Evolutionary conservation across 805 yeast species (phyloP).

Genomic region (Candida hispaniensis): DNA sequence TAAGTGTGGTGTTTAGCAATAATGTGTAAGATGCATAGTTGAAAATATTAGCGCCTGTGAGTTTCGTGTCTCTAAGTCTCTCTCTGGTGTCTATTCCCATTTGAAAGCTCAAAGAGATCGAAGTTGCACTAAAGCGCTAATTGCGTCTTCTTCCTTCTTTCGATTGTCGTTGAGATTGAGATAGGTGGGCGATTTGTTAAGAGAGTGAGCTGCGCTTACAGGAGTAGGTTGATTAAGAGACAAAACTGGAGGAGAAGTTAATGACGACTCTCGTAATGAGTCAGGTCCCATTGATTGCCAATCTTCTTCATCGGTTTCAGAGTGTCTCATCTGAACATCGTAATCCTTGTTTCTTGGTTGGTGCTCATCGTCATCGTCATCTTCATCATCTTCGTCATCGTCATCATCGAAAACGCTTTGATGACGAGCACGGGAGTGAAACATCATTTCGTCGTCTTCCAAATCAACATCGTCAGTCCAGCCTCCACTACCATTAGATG

Average conservation of each 20-base stretch:
- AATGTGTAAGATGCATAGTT: no score
- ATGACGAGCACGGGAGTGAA: slow-evolving; percentile 20
- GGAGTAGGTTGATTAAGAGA: slow-evolving; percentile 12
- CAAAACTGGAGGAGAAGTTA: slow-evolving; percentile 12
- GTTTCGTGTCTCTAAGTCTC: no score
- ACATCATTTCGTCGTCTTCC: slow-evolving; percentile 28
- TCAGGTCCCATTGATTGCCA: slow-evolving; percentile 89
- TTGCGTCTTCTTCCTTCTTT: slow-evolving; percentile 45
- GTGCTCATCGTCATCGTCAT: slow-evolving; percentile 22
- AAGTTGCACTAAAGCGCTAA: slow-evolving; percentile 39
- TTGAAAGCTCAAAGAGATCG: no score
- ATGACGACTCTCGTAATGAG: slow-evolving; percentile 35
- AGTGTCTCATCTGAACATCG: slow-evolving; percentile 30
- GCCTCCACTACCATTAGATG: slow-evolving; percentile 5
- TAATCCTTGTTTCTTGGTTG: no score
- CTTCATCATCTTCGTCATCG: slow-evolving; percentile 24
- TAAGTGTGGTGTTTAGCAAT: no score
- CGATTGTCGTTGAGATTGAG: slow-evolving; percentile 15
- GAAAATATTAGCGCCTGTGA: no score
- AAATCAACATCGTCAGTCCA: slow-evolving; percentile 27
- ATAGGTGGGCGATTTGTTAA: slow-evolving; percentile 12
- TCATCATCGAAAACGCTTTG: slow-evolving; percentile 20
- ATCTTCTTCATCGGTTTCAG: slow-evolving; percentile 94
- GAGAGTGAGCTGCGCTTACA: slow-evolving; percentile 5
- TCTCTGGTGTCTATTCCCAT: no score